Evolutionary conservation across 1,284 basidiomycete genomes (phyloP).

Genomic region (Clitocybe nebularis): DNA sequence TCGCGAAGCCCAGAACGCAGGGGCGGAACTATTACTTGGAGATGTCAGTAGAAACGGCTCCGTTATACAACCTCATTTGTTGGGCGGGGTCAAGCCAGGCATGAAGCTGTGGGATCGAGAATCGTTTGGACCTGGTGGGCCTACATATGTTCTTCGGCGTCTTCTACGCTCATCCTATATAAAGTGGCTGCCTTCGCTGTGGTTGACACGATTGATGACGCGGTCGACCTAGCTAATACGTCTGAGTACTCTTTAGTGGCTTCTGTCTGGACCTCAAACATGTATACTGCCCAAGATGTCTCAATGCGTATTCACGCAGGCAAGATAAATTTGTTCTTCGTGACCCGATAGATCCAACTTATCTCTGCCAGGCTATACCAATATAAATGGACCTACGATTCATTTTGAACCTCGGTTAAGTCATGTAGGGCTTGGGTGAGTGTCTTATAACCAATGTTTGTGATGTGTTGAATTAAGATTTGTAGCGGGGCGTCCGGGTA

Average conservation of each 20-base stretch:
- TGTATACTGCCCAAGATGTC: constrained; percentile 43
- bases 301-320: constrained; percentile 47
- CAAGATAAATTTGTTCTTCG: constrained; percentile 15
- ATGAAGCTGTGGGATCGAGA: constrained; percentile 55
- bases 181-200: constrained; percentile 44
- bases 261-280: constrained; percentile 51
- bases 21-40: constrained; percentile 51
- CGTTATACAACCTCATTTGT: constrained; percentile 51
- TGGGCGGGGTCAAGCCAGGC: constrained; percentile 43
- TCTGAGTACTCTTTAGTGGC: constrained; percentile 52
- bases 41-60: constrained; percentile 37
- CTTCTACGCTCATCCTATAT: constrained; percentile 2
- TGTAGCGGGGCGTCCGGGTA: constrained; percentile 48
- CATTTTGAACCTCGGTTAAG: constrained; percentile 29
- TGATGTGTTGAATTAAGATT: not conserved
- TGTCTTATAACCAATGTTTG: constrained; percentile 6
- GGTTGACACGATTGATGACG: constrained; percentile 49
- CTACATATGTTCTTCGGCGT: constrained; percentile 9
- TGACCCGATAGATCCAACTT: not conserved
- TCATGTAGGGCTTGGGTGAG: constrained; percentile 33
- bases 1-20: constrained; percentile 45
- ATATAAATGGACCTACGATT: constrained; percentile 38
- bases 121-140: constrained; percentile 55
- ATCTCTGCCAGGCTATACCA: constrained; percentile 33
- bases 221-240: constrained; percentile 50